Conservation (phyloP, 306 rosid species). For the Begonia masoniana region DNA sequence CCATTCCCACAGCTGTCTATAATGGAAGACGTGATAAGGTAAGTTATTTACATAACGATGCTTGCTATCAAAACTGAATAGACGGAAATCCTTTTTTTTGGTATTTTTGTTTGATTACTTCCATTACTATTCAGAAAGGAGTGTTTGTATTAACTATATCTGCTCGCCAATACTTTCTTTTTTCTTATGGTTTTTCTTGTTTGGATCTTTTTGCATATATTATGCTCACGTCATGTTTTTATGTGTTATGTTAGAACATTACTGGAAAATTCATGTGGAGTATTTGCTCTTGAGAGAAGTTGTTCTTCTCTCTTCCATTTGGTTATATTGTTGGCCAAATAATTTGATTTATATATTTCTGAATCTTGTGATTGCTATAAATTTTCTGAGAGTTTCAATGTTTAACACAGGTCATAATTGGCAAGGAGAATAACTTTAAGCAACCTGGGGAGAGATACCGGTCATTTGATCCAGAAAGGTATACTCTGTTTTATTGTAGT, state of each 20-base stretch:
- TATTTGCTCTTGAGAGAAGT: neutral
- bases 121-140: too few species aligned
- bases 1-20: conserved; percentile 28
- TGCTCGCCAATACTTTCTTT: neutral
- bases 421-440: conserved; percentile 84
- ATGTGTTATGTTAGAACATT: too few species aligned
- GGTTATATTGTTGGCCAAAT: neutral
- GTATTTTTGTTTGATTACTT: too few species aligned
- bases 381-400: neutral
- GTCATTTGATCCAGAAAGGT: conserved; percentile 79
- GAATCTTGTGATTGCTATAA: neutral
- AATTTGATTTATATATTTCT: neutral
- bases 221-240: neutral
- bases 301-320: neutral
- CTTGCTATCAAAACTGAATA: too few species aligned
- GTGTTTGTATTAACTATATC: too few species aligned
- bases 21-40: conserved; percentile 51
- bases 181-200: neutral
- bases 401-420: conserved; percentile 35
- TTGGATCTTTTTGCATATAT: neutral
- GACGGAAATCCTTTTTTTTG: too few species aligned
- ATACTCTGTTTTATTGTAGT: neutral
- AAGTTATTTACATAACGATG: conserved; percentile 3
- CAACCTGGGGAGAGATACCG: conserved; percentile 92
- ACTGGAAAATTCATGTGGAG: too few species aligned